Percentiles rank a stretch among this genome's conserved stretches.
Conservation (phyloP, 108 stramenopile species). For the Hondaea fermentalgiana region DNA sequence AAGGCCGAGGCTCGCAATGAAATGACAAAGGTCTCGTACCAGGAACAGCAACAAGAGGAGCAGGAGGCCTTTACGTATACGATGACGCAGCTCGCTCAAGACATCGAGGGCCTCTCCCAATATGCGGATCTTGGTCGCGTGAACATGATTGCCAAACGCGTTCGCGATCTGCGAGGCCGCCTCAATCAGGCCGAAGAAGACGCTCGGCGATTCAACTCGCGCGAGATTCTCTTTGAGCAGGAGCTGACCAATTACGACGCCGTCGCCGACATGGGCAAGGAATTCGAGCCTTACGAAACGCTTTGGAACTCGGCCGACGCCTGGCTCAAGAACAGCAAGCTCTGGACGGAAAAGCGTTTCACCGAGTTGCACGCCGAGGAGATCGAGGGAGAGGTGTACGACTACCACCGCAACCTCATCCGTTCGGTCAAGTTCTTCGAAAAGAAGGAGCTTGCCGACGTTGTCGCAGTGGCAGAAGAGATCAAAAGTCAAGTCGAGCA, state of each 20-base stretch:
- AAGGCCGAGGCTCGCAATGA: constrained; percentile 26
- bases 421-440: constrained; percentile 47
- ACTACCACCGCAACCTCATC: constrained; percentile 34
- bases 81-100: constrained; percentile 35
- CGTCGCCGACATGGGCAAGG: constrained; percentile 35
- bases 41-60: constrained; percentile 43
- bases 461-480: constrained; percentile 41
- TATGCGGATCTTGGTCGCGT: constrained; percentile 37
- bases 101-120: constrained; percentile 32
- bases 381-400: constrained; percentile 36
- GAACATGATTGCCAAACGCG: constrained; percentile 29
- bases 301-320: constrained; percentile 49
- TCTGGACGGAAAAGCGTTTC: constrained; percentile 39
- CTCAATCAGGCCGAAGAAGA: constrained; percentile 39
- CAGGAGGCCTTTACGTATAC: constrained; percentile 47
- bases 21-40: constrained; percentile 24
- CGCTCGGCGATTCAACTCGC: constrained; percentile 47
- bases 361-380: constrained; percentile 41
- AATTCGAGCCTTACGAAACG: constrained; percentile 51
- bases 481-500: constrained; percentile 39
- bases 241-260: constrained; percentile 54
- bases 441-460: constrained; percentile 24
- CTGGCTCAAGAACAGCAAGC: constrained; percentile 36
- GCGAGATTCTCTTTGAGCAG: constrained; percentile 49
- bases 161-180: constrained; percentile 25